Conservation (phyloP, 2,329 filamentous ascomycete genomes). For the Aspergillus costaricaensis region DNA sequence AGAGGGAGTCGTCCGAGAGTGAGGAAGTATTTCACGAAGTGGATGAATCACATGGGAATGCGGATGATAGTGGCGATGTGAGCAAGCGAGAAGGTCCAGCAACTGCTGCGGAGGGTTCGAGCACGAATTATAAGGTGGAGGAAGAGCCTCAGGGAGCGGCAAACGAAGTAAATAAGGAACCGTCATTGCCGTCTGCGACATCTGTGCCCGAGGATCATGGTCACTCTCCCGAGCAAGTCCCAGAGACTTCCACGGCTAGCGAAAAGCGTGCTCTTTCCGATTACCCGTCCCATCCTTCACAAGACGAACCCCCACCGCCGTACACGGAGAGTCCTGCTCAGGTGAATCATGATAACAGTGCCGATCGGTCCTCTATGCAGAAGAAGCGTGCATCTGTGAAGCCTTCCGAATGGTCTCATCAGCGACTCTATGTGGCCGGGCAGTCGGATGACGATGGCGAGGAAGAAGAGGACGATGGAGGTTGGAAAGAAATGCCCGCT, state of each 20-base stretch:
- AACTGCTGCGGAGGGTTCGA: neutral
- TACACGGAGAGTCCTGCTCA: slow-evolving; percentile 19
- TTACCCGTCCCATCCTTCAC: neutral
- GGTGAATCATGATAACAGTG: slow-evolving; percentile 8
- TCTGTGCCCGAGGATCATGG: slow-evolving; percentile 1
- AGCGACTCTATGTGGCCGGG: slow-evolving; percentile 64
- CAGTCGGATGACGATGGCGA: slow-evolving; percentile 44
- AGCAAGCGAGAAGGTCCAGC: neutral
- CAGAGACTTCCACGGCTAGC: neutral
- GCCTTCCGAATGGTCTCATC: slow-evolving; percentile 88
- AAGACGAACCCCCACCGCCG: slow-evolving; percentile 16
- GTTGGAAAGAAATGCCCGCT: slow-evolving; percentile 93
- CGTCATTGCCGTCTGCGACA: slow-evolving; percentile 9
- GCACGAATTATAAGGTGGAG: neutral
- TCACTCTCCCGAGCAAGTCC: neutral
- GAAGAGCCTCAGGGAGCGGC: neutral
- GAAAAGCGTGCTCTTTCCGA: slow-evolving; percentile 10
- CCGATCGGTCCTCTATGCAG: slow-evolving; percentile 19
- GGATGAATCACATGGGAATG: slow-evolving; percentile 8
- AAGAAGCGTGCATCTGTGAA: slow-evolving; percentile 31
- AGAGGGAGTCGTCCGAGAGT: slow-evolving; percentile 18
- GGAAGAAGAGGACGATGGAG: slow-evolving; percentile 61
- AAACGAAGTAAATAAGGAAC: slow-evolving; percentile 4
- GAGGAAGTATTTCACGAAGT: slow-evolving; percentile 26
- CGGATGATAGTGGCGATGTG: neutral